Evolutionary conservation across 768 basidiomycete genomes (phyloP), one percentile per base, ranked within the genome.

Genomic region (Pisolithus microcarpus): DNA sequence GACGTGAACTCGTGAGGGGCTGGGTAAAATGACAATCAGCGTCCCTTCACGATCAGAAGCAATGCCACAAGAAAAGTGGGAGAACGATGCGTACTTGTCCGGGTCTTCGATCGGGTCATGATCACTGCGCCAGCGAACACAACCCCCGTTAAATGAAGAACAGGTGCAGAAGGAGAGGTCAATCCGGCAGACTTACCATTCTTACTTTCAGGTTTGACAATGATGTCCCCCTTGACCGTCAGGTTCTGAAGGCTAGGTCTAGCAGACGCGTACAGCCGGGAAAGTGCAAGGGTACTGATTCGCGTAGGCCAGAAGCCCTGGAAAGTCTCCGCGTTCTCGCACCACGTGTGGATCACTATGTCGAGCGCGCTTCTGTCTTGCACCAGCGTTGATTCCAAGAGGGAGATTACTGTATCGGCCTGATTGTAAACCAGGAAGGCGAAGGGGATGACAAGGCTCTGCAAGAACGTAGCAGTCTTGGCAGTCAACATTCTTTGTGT

Each of bases 231-330:
- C 65, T 93, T 94, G 42, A 98, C 95, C 24, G 73, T 65, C 11
- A 96, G 69, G 34, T 70, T 75, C 55, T 80, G 79, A 56, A 97
- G 58, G 53, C 78, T 80, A 10, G 82, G 75, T n/a, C 85, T 75
- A 49, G 80, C 76, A 5, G 82, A 79, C 0, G 70, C 69, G 61
- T 87, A 86, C 21, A 98, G 74, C 54, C 87, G 80, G 26, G 79
- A 79, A 46, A 99, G 70, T 1, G 87, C 94, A 49, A 97, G 70
- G 37, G 81, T 85, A 66, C 91, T 93, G 59, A 95, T 78, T 30
- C 91, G 81, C 4, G 83, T 81, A 9, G 91, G 84, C 94, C 95
- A 98, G 67, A 85, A 91, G 28, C 96, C 94, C 62, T 92, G 91
- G 77, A 98, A 89, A 5, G 86, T 91, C 66, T 91, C 88, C 11